Percentiles rank a stretch among this genome's conserved stretches.
Conservation (phyloP, 139 green algal genomes). For the Picochlorum sp. region DNA sequence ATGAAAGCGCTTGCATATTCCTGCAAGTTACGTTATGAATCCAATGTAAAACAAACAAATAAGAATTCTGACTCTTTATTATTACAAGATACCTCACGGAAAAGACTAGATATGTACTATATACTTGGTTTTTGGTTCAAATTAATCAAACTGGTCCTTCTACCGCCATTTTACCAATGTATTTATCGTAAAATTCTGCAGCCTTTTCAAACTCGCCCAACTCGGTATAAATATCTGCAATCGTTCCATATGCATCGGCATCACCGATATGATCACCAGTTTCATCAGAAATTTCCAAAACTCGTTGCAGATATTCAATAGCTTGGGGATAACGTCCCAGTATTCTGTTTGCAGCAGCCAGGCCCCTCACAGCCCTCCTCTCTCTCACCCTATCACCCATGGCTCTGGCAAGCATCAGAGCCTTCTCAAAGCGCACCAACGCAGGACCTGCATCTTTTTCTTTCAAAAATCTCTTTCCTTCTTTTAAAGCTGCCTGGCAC, state of each 20-base stretch:
- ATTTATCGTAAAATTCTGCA: constrained; percentile 78
- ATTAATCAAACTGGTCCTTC: constrained; percentile 56
- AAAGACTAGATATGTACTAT: background rate
- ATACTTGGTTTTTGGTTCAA: background rate
- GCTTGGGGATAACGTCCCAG: constrained; percentile 55
- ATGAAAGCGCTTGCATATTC: constrained; percentile 4
- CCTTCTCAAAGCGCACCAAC: constrained; percentile 90
- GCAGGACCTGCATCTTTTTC: constrained; percentile 60
- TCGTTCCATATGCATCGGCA: constrained; percentile 80
- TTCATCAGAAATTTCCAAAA: constrained; percentile 69
- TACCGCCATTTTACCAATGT: constrained; percentile 56
- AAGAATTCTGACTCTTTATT: background rate
- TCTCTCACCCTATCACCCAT: constrained; percentile 64
- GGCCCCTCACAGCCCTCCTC: constrained; percentile 68
- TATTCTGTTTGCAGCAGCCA: constrained; percentile 66
- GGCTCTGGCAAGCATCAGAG: constrained; percentile 71
- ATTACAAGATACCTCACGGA: background rate
- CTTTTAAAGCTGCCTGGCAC: constrained; percentile 53
- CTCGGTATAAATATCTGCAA: constrained; percentile 90
- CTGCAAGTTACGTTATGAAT: constrained; percentile 1
- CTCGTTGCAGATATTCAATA: constrained; percentile 74
- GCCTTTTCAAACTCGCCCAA: constrained; percentile 84
- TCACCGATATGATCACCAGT: constrained; percentile 68
- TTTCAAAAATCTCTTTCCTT: constrained; percentile 84
- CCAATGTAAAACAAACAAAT: background rate